These are phyloP conservation scores for Beauveria asiatica DNA, from an alignment of 2,329 filamentous ascomycete genomes.

Conservation along the genomic window DNA sequence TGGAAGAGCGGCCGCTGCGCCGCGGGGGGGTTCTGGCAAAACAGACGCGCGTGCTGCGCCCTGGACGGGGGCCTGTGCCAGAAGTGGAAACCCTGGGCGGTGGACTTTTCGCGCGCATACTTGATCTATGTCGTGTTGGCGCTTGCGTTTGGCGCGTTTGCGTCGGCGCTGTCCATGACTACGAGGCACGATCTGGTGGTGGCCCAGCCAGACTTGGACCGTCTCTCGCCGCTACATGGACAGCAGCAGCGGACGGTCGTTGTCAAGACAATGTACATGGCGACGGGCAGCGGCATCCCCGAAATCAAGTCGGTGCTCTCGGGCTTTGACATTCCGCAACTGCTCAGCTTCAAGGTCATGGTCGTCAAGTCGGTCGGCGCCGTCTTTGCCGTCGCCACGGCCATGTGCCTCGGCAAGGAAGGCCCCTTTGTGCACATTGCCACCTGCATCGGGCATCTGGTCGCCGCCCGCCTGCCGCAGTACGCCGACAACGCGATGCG, in stretches of 20 bases:
- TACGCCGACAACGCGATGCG: slow-evolving; percentile 87
- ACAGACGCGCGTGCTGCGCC: slow-evolving; percentile 87
- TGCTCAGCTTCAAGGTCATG: slow-evolving; percentile 82
- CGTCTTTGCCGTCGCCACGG: slow-evolving; percentile 85
- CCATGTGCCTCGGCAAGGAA: slow-evolving; percentile 95
- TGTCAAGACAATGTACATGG: slow-evolving; percentile 50
- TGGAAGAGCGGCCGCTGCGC: slow-evolving; percentile 88
- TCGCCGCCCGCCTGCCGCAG: slow-evolving; percentile 63
- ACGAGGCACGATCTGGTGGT: slow-evolving; percentile 84
- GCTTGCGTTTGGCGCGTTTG: slow-evolving; percentile 56
- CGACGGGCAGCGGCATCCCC: slow-evolving; percentile 90
- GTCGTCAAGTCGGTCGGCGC: slow-evolving; percentile 82
- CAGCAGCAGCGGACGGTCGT: slow-evolving; percentile 4
- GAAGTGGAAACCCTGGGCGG: slow-evolving; percentile 82
- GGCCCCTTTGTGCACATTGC: slow-evolving; percentile 92
- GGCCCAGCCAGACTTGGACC: slow-evolving; percentile 60
- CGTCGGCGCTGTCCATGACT: slow-evolving; percentile 63
- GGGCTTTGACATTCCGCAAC: slow-evolving; percentile 82
- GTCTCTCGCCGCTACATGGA: no score
- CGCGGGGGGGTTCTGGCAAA: slow-evolving; percentile 76
- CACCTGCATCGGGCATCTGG: slow-evolving; percentile 91
- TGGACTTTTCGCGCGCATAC: slow-evolving; percentile 17
- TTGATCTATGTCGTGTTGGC: slow-evolving; percentile 20
- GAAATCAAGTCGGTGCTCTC: slow-evolving; percentile 95
- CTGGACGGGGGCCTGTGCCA: slow-evolving; percentile 75